Percentiles rank a stretch among this genome's conserved stretches.
phyloP scores from a whole-genome alignment of 192 early-diverging fungal species.

The Coemansia sp. region DNA sequence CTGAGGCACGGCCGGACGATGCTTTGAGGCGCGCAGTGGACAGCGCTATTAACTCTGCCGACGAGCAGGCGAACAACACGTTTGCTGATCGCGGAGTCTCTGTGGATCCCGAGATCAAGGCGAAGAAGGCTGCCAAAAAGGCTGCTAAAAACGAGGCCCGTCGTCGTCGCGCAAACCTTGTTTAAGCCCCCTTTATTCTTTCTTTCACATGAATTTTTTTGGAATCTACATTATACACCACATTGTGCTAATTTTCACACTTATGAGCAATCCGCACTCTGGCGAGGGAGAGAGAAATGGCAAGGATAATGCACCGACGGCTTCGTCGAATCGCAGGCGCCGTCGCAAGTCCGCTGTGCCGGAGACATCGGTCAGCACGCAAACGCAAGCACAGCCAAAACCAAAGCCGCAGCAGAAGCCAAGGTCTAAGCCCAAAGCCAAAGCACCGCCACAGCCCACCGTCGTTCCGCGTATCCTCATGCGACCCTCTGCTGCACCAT shows the following conservation, averaged over 20 bases:
- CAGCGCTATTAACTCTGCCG: constrained; percentile 10
- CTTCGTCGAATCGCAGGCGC: too few species aligned
- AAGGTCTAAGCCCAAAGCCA: too few species aligned
- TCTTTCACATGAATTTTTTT: too few species aligned
- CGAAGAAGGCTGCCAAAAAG: constrained; percentile 47
- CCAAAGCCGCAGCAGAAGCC: too few species aligned
- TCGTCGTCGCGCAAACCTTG: constrained; percentile 38
- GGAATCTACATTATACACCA: too few species aligned
- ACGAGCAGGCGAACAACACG: neutral
- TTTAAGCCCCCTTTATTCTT: constrained; percentile 7
- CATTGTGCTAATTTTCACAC: too few species aligned
- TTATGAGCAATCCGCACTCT: neutral
- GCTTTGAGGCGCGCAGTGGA: constrained; percentile 12
- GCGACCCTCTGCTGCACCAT: constrained; percentile 13
- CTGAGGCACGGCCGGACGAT: constrained; percentile 12
- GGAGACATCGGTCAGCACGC: neutral
- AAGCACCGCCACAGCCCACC: neutral
- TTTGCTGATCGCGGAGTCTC: neutral
- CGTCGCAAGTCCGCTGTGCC: neutral
- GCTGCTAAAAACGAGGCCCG: constrained; percentile 44
- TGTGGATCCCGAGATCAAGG: constrained; percentile 21
- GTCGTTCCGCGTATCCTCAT: constrained; percentile 30
- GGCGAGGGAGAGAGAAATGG: too few species aligned
- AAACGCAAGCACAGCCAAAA: too few species aligned
- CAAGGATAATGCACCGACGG: too few species aligned